phyloP scores from a whole-genome alignment of 208 protist genomes.

The Acanthamoeba royreba region DNA sequence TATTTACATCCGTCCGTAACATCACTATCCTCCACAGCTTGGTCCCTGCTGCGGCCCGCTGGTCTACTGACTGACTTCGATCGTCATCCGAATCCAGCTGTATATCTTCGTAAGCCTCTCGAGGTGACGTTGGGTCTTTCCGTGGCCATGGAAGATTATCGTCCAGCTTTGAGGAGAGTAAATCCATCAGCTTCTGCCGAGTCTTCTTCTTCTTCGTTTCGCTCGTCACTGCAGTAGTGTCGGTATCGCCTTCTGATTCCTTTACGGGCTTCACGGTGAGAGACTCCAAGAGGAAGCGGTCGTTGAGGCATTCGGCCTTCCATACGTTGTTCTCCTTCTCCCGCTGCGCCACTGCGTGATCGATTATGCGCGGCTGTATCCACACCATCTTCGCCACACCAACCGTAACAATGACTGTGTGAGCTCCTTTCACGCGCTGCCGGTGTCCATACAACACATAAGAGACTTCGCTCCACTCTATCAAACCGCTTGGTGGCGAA shows the following conservation, averaged over 20 bases:
- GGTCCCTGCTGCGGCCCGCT: background rate
- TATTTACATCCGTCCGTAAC: background rate
- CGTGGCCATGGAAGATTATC: background rate
- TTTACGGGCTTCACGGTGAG: background rate
- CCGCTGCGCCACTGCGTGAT: background rate
- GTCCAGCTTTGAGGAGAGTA: too few relatives aligned
- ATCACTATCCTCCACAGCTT: constrained; percentile 3
- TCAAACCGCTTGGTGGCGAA: too few relatives aligned
- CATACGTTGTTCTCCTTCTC: background rate
- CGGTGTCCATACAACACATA: too few relatives aligned
- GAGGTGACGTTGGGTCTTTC: background rate
- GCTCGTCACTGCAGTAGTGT: background rate
- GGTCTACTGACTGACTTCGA: background rate
- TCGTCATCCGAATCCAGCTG: background rate
- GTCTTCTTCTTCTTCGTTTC: background rate
- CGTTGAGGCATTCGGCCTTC: background rate
- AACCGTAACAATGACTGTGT: too few relatives aligned
- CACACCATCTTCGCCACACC: background rate
- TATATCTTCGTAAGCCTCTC: background rate
- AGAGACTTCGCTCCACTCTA: too few relatives aligned
- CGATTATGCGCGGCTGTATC: background rate
- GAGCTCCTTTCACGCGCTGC: too few relatives aligned
- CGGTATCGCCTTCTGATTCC: background rate
- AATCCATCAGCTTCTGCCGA: background rate
- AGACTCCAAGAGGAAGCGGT: background rate